Evolutionary conservation across 495 filamentous ascomycete genomes (phyloP), one percentile per base, ranked within the genome.

Genomic region (Lepraria neglecta): DNA sequence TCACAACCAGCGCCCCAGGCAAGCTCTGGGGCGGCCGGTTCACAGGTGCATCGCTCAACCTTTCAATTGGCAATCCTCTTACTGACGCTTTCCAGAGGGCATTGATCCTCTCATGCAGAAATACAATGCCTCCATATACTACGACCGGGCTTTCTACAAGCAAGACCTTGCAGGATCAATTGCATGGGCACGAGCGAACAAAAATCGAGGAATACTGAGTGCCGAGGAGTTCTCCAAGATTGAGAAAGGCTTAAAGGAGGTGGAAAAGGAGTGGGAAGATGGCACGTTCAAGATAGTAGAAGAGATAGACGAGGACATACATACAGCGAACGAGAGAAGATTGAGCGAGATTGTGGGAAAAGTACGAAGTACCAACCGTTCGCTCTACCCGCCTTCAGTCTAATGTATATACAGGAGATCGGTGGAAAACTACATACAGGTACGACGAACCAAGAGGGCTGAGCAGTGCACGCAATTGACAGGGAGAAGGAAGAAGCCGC

Each of bases 361-460:
- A 28, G 51, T 31, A 54, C 17, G 17, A 19, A 28, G 11, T 38
- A 9, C 35, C 35, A 12, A 38, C 19, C 11, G 11, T 24, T 19
- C 17, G 15, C 6, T 6, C 19, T 4, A 35, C 19, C 33, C 17
- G 5, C 5, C 17, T 33, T 52, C 10, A 6, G 31, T 38, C 51
- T 54, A 28, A 54, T n/a, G 27, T 19, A 54, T 54, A 17, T 35
- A n/a, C 30, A 54, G 69, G 80, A 88, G 3, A 86, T 91, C 38
- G 91, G 86, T 3, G 92, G 92, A 6, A 97, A 96, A 76, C 81
- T 97, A 62, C 92, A 97, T 78, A 97, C 92, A 3, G 92, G 92
- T 40, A 84, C 11, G 21, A 14, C 30, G 24, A 33, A 42, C 21
- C 19, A 24, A 15, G 17, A 42, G 19, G n/a, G 30, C 28, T 15